Evolutionary conservation across 2,329 filamentous ascomycete genomes (phyloP).

Genomic region (Delphinella strobiligena): DNA sequence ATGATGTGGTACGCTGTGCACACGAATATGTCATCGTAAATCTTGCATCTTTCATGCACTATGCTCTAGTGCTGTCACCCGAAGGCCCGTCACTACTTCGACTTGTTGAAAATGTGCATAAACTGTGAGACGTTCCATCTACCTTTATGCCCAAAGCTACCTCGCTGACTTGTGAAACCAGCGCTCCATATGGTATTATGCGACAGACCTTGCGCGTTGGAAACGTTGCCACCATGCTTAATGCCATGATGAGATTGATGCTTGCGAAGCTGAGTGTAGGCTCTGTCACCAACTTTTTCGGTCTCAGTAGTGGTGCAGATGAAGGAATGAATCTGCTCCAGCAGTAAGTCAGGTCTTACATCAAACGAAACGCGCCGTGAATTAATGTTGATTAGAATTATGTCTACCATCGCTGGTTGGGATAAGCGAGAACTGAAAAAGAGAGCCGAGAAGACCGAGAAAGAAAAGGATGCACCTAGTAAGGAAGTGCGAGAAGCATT

Average conservation of each 20-base stretch:
- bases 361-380: neutral
- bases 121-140: constrained; percentile 36
- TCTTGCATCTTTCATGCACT: constrained; percentile 61
- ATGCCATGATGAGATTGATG: constrained; percentile 57
- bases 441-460: constrained; percentile 52
- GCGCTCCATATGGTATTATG: constrained; percentile 54
- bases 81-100: constrained; percentile 65
- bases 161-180: neutral
- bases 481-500: constrained; percentile 52
- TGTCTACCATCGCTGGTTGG: constrained; percentile 61
- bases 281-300: constrained; percentile 67
- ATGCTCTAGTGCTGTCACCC: constrained; percentile 59
- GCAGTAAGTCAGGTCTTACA: constrained; percentile 24
- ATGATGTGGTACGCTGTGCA: constrained; percentile 48
- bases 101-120: constrained; percentile 57
- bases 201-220: constrained; percentile 63
- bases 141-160: no score
- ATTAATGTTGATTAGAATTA: no score
- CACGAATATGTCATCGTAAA: constrained; percentile 60
- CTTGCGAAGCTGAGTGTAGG: constrained; percentile 68
- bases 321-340: constrained; percentile 75
- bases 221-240: constrained; percentile 74
- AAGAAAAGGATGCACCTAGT: constrained; percentile 43
- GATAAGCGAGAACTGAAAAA: constrained; percentile 60
- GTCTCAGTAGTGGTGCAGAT: constrained; percentile 56